Evolutionary conservation across 495 filamentous ascomycete species (phyloP).

Genomic region (Letharia lupina): DNA sequence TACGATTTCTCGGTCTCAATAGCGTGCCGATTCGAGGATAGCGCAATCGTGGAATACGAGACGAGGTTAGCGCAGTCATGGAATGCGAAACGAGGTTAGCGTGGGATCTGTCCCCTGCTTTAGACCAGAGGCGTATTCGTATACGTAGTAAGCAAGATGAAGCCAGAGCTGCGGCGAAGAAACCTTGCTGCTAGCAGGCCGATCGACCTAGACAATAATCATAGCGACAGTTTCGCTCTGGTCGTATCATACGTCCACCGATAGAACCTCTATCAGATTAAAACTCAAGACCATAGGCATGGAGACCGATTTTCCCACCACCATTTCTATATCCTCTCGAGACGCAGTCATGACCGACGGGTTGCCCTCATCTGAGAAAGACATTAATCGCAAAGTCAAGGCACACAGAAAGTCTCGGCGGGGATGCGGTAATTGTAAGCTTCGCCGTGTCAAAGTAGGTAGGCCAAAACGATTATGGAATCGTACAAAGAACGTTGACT

Average conservation of each 20-base stretch:
- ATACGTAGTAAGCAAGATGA: neutral
- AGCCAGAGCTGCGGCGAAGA: neutral
- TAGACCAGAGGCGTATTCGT: neutral
- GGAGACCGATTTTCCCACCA: neutral
- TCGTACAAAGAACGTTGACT: neutral
- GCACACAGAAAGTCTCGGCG: constrained; percentile 38
- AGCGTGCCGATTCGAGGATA: neutral
- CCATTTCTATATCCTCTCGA: neutral
- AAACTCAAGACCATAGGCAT: too few relatives aligned
- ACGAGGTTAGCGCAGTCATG: neutral
- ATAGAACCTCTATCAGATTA: too few relatives aligned
- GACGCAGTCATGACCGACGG: neutral
- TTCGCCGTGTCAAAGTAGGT: constrained; percentile 41
- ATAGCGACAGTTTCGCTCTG: too few relatives aligned
- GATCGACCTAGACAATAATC: too few relatives aligned
- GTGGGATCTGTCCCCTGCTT: too few relatives aligned
- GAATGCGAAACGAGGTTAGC: constrained; percentile 4
- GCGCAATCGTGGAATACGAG: neutral
- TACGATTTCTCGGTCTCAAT: neutral
- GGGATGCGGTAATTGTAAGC: constrained; percentile 45
- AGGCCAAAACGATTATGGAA: neutral
- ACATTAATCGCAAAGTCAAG: neutral
- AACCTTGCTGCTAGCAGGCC: too few relatives aligned
- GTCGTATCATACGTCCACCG: too few relatives aligned
- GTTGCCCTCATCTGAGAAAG: neutral